These are phyloP conservation scores for Thalassiosira exigua DNA, from an alignment of 352 stramenopile genomes.

Conservation along the genomic window DNA sequence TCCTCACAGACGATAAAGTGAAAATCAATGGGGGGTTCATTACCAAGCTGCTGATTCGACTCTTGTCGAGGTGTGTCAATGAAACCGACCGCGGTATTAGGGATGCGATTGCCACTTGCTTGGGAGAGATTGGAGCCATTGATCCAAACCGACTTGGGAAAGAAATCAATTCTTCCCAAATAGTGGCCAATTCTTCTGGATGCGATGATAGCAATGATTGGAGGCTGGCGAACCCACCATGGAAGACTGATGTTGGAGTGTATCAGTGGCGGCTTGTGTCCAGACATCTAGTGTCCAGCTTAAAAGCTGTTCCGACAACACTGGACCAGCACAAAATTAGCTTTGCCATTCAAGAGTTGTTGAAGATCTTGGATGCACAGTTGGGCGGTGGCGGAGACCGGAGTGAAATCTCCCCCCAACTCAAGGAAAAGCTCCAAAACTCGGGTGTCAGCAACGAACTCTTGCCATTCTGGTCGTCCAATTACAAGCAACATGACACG, in stretches of 20 bases:
- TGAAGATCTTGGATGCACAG: conserved; percentile 70
- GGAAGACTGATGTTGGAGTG: conserved; percentile 65
- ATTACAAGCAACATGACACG: conserved; percentile 76
- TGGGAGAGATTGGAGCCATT: conserved; percentile 85
- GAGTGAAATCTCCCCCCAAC: conserved; percentile 69
- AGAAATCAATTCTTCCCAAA: conserved; percentile 60
- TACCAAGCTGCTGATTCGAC: conserved; percentile 59
- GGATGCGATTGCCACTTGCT: conserved; percentile 71
- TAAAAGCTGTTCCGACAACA: conserved; percentile 73
- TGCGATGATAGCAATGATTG: conserved; percentile 60
- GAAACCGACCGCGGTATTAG: conserved; percentile 75
- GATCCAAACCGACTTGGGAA: conserved; percentile 72
- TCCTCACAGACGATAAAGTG: conserved; percentile 3
- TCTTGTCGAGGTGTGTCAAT: conserved; percentile 72
- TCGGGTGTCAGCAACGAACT: conserved; percentile 74
- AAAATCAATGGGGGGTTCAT: conserved; percentile 52
- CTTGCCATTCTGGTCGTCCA: conserved; percentile 82
- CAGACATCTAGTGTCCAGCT: conserved; percentile 72
- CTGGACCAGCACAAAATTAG: conserved; percentile 85
- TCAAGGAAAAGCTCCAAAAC: conserved; percentile 74
- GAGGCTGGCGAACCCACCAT: conserved; percentile 77
- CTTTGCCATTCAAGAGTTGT: conserved; percentile 85
- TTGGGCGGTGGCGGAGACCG: conserved; percentile 34
- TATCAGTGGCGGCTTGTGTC: conserved; percentile 81
- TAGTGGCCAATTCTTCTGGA: conserved; percentile 42